phyloP scores from a whole-genome alignment of 352 stramenopile genomes.

The Nothophytophthora sp. region DNA sequence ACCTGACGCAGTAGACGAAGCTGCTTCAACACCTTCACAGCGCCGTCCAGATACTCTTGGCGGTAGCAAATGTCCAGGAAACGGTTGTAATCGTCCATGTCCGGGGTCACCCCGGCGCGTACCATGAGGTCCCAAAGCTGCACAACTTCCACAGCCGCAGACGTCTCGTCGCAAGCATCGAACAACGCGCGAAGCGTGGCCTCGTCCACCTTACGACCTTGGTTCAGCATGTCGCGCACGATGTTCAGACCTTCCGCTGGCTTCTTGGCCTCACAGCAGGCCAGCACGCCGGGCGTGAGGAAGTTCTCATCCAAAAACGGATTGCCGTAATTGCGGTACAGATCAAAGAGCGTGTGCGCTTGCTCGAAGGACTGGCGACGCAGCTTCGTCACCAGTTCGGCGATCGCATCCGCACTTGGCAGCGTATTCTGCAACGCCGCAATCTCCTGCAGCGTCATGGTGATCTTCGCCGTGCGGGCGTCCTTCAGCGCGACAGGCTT shows the following conservation, averaged over 20 bases:
- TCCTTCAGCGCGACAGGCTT: constrained; percentile 35
- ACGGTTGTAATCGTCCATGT: constrained; percentile 62
- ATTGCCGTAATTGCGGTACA: constrained; percentile 88
- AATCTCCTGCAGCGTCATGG: constrained; percentile 74
- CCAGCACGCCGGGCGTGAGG: constrained; percentile 72
- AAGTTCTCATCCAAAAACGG: constrained; percentile 84
- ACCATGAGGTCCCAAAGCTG: constrained; percentile 76
- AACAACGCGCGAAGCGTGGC: constrained; percentile 72
- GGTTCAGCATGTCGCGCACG: constrained; percentile 81
- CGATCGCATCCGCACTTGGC: constrained; percentile 67
- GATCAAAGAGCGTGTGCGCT: constrained; percentile 77
- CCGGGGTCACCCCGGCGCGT: constrained; percentile 51
- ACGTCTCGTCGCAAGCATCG: constrained; percentile 71
- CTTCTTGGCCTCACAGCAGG: constrained; percentile 80
- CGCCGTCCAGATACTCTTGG: constrained; percentile 75
- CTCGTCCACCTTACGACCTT: constrained; percentile 83
- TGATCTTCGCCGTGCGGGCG: constrained; percentile 63
- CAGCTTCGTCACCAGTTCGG: constrained; percentile 54
- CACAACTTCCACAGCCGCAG: constrained; percentile 57
- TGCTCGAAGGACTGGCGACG: constrained; percentile 74
- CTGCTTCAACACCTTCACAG: constrained; percentile 77
- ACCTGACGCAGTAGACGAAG: constrained; percentile 64
- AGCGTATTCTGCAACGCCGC: constrained; percentile 73
- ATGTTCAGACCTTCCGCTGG: constrained; percentile 73
- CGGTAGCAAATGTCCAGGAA: constrained; percentile 82